phyloP scores from a whole-genome alignment of 352 stramenopile species.

The Thalassiosira oceanica region DNA sequence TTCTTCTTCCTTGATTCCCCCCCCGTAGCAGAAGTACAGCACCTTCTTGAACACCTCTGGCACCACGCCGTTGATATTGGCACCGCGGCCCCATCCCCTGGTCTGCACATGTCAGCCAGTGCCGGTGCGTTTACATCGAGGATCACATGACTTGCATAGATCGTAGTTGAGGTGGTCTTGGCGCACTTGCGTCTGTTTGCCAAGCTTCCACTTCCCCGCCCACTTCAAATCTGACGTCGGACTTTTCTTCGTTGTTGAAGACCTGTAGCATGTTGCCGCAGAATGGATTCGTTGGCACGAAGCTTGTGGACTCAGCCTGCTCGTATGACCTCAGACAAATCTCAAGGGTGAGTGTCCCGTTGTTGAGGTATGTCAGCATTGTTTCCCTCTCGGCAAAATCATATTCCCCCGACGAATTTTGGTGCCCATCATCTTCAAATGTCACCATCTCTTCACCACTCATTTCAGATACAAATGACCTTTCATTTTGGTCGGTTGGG shows the following conservation, averaged over 20 bases:
- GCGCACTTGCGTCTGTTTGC: background rate
- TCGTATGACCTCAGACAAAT: constrained; percentile 9
- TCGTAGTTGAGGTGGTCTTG: background rate
- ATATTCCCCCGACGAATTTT: too few species aligned
- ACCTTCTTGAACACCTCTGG: background rate
- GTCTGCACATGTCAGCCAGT: too few species aligned
- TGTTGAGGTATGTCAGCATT: background rate
- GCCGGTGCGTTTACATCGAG: background rate
- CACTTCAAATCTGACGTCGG: constrained; percentile 33
- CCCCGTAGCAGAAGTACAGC: background rate
- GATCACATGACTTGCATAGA: constrained; percentile 1
- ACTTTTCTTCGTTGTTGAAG: constrained; percentile 12
- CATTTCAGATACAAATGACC: too few species aligned
- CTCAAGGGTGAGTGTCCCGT: constrained; percentile 23
- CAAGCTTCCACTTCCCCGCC: background rate
- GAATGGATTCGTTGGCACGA: constrained; percentile 24
- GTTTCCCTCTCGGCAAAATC: background rate
- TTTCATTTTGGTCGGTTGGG: too few species aligned
- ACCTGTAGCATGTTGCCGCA: constrained; percentile 3
- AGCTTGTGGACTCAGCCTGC: background rate
- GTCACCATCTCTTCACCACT: too few species aligned
- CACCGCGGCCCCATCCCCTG: background rate
- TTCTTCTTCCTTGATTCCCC: background rate
- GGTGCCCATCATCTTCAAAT: too few species aligned
- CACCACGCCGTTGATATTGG: constrained; percentile 1